Base-by-base conservation (phyloP, 306 rosid species). In the Bauhinia variegata region DNA sequence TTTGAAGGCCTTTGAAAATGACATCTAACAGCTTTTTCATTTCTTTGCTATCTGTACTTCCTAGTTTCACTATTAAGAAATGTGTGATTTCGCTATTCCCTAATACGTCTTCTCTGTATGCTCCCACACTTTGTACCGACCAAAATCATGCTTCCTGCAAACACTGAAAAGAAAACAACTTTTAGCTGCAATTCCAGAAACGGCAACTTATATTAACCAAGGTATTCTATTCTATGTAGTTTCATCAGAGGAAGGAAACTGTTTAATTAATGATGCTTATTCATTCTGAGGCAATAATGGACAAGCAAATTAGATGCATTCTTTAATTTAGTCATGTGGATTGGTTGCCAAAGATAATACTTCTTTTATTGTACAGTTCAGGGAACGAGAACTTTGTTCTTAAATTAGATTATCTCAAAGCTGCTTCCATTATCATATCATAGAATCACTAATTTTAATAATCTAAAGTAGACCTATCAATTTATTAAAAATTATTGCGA, bases 1-100 rank as follows among this genome's bases (percentile, higher is more conserved):
- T 88, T 41, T 88, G 70, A 58, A 84, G 80, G 77, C 55, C 83
- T 56, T 61, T 79, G 88, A 86, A 76, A 82, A 80, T 86, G 88
- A 86, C 87, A 84, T 80, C 75, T 62, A 86, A 78, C 85, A 76
- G 80, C 82, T 71, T 88, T 83, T 71, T 33, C 67, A 38, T 60
- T 75, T 72, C 54, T 44, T 68, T 70, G 44, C 68, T 70, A 13
- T 59, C 15, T 49, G 55, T 65, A 63, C 70, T 50, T 46, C 36
- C 15, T 53, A 12, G 70, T 68, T 80, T 73, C 81, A 80, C 67
- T 60, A 68, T 54, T 82, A 58, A 48, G 58, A 80, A 71, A 60
- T 75, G 74, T 73, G 71, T 79, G 66, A 58, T 82, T 73, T 79
- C 65, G 47, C 73, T 61, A 42, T 66, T 59, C 51, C 17, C 6